A percentile compares a stretch with the other conserved stretches of the same genome.
Conservation (phyloP, 2,329 filamentous ascomycete species). For the Myriosclerotinia scirpicola region DNA sequence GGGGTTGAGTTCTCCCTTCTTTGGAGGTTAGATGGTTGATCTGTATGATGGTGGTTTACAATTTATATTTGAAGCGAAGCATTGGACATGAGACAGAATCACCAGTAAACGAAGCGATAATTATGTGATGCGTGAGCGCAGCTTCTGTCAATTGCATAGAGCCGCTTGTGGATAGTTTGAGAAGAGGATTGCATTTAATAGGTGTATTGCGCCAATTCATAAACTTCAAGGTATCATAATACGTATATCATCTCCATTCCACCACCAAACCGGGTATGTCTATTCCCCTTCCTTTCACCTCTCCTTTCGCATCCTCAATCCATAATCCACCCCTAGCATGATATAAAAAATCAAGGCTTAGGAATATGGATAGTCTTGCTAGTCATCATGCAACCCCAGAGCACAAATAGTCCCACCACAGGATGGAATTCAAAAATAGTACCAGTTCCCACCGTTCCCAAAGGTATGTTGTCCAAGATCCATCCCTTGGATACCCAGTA, state of each 20-base stretch:
- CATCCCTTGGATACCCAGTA: slow-evolving; percentile 83
- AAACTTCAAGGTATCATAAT: slow-evolving; percentile 23
- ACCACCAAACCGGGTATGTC: not conserved
- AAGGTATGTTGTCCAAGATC: slow-evolving; percentile 75
- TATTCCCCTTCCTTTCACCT: not conserved
- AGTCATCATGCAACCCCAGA: slow-evolving; percentile 93
- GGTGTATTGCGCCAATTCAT: slow-evolving; percentile 6
- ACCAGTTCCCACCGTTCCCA: slow-evolving; percentile 67
- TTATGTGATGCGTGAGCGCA: not conserved
- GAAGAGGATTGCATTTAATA: slow-evolving; percentile 8
- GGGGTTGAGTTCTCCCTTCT: not conserved
- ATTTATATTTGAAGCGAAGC: not conserved
- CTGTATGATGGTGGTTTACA: not conserved
- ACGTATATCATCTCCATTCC: slow-evolving; percentile 11
- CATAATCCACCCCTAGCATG: not conserved
- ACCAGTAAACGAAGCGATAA: not conserved
- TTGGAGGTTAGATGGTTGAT: no score
- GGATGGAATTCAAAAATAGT: slow-evolving; percentile 81
- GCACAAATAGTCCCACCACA: slow-evolving; percentile 72
- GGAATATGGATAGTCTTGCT: slow-evolving; percentile 94
- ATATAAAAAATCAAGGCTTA: slow-evolving; percentile 59
- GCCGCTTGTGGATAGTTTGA: not conserved
- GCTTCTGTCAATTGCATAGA: not conserved
- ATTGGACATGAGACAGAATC: not conserved
- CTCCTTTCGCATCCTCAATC: not conserved